These are phyloP conservation scores for Grosmannia huntii DNA, from an alignment of 2,329 filamentous ascomycete species.

Conservation along the genomic window DNA sequence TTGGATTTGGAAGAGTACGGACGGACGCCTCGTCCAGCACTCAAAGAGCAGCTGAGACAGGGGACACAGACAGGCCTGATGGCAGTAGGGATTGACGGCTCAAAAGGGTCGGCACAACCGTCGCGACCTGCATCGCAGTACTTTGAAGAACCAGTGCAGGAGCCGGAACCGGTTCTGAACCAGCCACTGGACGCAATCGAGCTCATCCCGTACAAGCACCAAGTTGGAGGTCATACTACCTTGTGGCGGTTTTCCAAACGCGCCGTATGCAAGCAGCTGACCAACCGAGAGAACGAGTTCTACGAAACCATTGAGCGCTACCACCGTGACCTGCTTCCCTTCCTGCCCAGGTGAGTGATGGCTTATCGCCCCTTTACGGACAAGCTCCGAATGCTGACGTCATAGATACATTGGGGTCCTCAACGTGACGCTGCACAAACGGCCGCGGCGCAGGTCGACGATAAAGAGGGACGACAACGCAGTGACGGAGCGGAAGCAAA, in stretches of 20 bases:
- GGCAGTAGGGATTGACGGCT: constrained; percentile 12
- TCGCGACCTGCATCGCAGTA: constrained; percentile 27
- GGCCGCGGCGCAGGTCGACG: constrained; percentile 50
- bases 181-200: constrained; percentile 80
- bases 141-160: constrained; percentile 36
- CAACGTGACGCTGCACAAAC: constrained; percentile 89
- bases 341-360: constrained; percentile 61
- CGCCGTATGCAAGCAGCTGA: constrained; percentile 95
- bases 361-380: constrained; percentile 3
- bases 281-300: constrained; percentile 96
- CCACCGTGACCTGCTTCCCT: constrained; percentile 79
- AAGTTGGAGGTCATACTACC: constrained; percentile 93
- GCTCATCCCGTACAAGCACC: constrained; percentile 91
- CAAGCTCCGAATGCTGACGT: background rate
- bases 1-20: background rate
- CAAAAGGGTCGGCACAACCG: constrained; percentile 13
- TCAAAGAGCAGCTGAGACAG: background rate
- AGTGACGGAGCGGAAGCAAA: constrained; percentile 22
- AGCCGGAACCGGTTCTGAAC: constrained; percentile 36
- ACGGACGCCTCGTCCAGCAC: background rate
- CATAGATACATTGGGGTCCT: constrained; percentile 90
- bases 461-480: constrained; percentile 35
- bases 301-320: constrained; percentile 91
- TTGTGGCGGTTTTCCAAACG: constrained; percentile 91
- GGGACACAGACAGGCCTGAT: background rate